phyloP scores from a whole-genome alignment of 495 filamentous ascomycete species.

The Durotheca rogersii region DNA sequence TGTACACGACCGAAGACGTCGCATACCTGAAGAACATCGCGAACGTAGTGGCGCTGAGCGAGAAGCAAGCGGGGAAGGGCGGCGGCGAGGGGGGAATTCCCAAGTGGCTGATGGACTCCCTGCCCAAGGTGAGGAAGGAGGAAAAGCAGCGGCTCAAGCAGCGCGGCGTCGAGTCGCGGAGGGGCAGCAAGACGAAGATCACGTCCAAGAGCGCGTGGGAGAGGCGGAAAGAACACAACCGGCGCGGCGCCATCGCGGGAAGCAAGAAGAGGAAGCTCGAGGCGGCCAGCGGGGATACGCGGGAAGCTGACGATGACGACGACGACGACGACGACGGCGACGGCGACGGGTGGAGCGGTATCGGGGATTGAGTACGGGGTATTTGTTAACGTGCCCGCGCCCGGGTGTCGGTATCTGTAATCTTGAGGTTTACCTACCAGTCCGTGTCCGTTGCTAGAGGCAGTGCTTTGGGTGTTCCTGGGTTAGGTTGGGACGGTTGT shows the following conservation, averaged over 20 bases:
- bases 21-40: constrained; percentile 87
- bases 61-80: constrained; percentile 61
- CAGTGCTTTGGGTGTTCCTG: too few relatives aligned
- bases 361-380: constrained; percentile 54
- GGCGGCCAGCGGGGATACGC: constrained; percentile 37
- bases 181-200: constrained; percentile 62
- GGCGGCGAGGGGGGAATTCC: constrained; percentile 51
- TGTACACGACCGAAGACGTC: constrained; percentile 94
- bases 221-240: constrained; percentile 71
- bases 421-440: background rate
- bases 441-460: too few relatives aligned
- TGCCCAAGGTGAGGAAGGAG: constrained; percentile 80
- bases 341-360: constrained; percentile 63
- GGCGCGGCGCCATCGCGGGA: constrained; percentile 68
- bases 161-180: constrained; percentile 76
- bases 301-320: constrained; percentile 44
- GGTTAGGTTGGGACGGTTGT: too few relatives aligned
- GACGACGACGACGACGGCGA: constrained; percentile 46
- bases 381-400: too few relatives aligned
- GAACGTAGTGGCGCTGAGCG: constrained; percentile 83
- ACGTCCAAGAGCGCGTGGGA: constrained; percentile 93
- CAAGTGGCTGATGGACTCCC: constrained; percentile 84
- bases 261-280: constrained; percentile 62
- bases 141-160: constrained; percentile 79
- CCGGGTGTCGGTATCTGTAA: too few relatives aligned